Conservation (phyloP, 805 yeast species). For the Pichia deserticola region DNA sequence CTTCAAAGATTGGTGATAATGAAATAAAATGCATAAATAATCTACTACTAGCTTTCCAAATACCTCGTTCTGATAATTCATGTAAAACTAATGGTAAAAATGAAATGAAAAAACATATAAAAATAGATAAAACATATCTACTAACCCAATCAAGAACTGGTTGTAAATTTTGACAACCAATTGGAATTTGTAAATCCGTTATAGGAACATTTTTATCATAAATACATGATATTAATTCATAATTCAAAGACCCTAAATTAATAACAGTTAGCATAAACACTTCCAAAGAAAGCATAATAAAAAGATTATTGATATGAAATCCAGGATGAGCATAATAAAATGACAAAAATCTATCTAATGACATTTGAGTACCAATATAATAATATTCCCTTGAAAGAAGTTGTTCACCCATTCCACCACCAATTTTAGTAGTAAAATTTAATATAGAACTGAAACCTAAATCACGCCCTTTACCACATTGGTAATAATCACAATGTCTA, state of each 20-base stretch:
- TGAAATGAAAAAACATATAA: slow-evolving; percentile 88
- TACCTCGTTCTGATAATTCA: slow-evolving; percentile 80
- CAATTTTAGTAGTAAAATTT: slow-evolving; percentile 91
- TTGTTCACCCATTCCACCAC: slow-evolving; percentile 99
- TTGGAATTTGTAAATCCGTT: slow-evolving; percentile 65
- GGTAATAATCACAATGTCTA: slow-evolving; percentile 92
- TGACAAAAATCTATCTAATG: slow-evolving; percentile 82
- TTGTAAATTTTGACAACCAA: slow-evolving; percentile 77
- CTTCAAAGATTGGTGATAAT: slow-evolving; percentile 87
- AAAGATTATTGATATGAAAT: slow-evolving; percentile 84
- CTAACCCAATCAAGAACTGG: slow-evolving; percentile 91
- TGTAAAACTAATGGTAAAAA: slow-evolving; percentile 84
- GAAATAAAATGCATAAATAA: slow-evolving; percentile 72
- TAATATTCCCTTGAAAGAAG: slow-evolving; percentile 86
- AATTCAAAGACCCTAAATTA: slow-evolving; percentile 69
- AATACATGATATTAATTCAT: slow-evolving; percentile 63
- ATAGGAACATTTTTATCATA: slow-evolving; percentile 61
- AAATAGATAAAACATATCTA: slow-evolving; percentile 79
- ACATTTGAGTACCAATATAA: slow-evolving; percentile 82
- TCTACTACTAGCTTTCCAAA: slow-evolving; percentile 64
- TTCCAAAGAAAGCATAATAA: slow-evolving; percentile 82
- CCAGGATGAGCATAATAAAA: slow-evolving; percentile 97
- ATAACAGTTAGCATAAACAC: slow-evolving; percentile 74
- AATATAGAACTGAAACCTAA: slow-evolving; percentile 87
- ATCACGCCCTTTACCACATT: slow-evolving; percentile 96